Evolutionary conservation across 2,329 filamentous ascomycete genomes (phyloP), one percentile per base, ranked within the genome.

Genomic region (Elsinoe fawcettii): DNA sequence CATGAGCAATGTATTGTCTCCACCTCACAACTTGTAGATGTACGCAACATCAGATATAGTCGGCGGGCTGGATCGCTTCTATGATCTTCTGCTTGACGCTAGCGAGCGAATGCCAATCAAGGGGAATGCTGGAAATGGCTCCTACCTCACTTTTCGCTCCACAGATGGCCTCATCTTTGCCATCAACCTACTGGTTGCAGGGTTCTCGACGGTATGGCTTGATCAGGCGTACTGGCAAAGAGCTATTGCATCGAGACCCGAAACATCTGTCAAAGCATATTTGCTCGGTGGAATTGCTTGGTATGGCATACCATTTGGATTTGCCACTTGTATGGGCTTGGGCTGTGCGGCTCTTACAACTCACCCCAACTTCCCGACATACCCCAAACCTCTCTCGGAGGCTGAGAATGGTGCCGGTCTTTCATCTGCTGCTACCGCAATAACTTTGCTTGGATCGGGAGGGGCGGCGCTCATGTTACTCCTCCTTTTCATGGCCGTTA

Each of bases 291-390:
- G 73, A 0, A 62, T 76, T 14, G 72, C 71, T 5, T 75, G 73
- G 67, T 74, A 75, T 57, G 73, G 71, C 6, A 74, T 76, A 16
- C 74, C 74, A 0, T 75, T 73, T 51, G 70, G 70, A 2, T 72
- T 74, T 57, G 69, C 71, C 1, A 74, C 74, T 1, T 73, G 71
- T 3, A 61, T 75, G 56, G 73, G 74, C 12, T 66, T 76, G 2
- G 70, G 70, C 8, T 71, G 72, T 3, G 72, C 69, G 1, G 74
- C 72, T 8, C 66, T 75, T 7, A 70, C 68, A 1, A 65, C 71
- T 55, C 70, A 71, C 23, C 73, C 73, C 1, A 63, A 62, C 2
- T 77, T 75, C 51, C 75, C 74, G 5, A 77, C 74, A 0, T 75
- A 72, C 57, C 73, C 72, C 2, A 59, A 65, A 20, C 62, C 62